Conservation (phyloP, 176 grass and related monocot genomes). For the Rhynchospora tenuis region DNA sequence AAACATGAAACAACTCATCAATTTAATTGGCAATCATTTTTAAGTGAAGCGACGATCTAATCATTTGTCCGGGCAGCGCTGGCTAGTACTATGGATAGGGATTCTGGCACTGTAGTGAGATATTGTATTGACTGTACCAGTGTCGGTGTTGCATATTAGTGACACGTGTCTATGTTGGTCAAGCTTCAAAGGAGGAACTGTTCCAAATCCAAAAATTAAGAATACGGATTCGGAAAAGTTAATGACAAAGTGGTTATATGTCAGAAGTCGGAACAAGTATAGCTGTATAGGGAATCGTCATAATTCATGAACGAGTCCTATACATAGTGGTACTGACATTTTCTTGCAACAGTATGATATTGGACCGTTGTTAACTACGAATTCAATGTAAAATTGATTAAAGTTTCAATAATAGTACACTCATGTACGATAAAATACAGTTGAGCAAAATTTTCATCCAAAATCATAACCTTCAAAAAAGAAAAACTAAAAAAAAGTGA, state of each 20-base stretch:
- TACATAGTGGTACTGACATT: neutral
- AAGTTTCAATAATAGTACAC: neutral
- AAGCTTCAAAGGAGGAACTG: neutral
- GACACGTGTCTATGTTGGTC: neutral
- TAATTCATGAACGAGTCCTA: neutral
- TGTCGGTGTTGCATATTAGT: neutral
- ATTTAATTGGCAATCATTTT: slow-evolving; percentile 13
- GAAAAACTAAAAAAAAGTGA: too few species aligned
- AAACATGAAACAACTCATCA: neutral
- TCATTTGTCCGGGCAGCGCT: slow-evolving; percentile 2
- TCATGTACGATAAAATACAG: too few species aligned
- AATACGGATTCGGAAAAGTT: neutral
- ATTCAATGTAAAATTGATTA: too few species aligned
- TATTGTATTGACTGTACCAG: slow-evolving; percentile 6
- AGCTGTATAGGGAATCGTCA: too few species aligned
- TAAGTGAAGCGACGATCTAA: neutral
- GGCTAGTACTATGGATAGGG: neutral
- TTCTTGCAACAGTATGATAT: neutral
- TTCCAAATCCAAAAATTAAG: neutral
- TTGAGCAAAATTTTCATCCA: too few species aligned
- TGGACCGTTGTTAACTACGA: too few species aligned
- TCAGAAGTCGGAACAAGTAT: neutral
- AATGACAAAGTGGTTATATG: neutral
- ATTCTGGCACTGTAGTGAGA: slow-evolving; percentile 11
- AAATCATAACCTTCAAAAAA: too few species aligned